Evolutionary conservation across 2,329 filamentous ascomycete genomes (phyloP).

Genomic region (Xylaria sp.): DNA sequence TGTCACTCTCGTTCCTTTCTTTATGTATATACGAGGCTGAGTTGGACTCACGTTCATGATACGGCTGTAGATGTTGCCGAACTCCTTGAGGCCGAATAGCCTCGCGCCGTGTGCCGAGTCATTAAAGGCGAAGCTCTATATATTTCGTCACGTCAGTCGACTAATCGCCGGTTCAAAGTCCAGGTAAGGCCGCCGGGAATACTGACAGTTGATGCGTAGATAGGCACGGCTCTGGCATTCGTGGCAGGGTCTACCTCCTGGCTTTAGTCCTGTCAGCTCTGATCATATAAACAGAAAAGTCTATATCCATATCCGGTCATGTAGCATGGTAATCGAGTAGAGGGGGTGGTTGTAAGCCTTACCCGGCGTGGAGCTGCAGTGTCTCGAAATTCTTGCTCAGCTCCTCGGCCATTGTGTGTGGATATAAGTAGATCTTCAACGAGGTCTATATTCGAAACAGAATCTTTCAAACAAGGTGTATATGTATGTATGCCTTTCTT

Average conservation of each 20-base stretch:
- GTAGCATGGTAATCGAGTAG: not conserved
- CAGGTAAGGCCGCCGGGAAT: not conserved
- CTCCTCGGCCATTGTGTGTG: conserved; percentile 56
- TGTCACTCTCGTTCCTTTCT: not conserved
- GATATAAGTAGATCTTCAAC: conserved; percentile 18
- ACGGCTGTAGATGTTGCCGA: conserved; percentile 97
- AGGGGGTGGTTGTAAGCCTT: conserved; percentile 52
- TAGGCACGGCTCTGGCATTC: conserved; percentile 90
- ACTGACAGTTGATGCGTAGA: conserved; percentile 85
- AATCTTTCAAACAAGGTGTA: conserved; percentile 6
- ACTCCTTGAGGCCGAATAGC: conserved; percentile 96
- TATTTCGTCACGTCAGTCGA: conserved; percentile 31
- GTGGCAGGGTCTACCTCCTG: conserved; percentile 84
- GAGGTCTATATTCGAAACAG: conserved; percentile 22
- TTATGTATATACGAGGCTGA: not conserved
- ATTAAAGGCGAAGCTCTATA: conserved; percentile 89
- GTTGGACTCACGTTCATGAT: conserved; percentile 80
- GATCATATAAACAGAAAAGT: not conserved
- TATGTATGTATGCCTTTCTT: not conserved
- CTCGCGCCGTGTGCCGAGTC: conserved; percentile 95
- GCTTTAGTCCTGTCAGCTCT: conserved; percentile 57
- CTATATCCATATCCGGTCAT: not conserved
- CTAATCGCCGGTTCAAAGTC: not conserved
- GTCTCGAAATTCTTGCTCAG: conserved; percentile 79
- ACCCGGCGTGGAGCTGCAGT: conserved; percentile 87